Conservation (phyloP, 495 filamentous ascomycete species). For the Tuber melanosporum region DNA sequence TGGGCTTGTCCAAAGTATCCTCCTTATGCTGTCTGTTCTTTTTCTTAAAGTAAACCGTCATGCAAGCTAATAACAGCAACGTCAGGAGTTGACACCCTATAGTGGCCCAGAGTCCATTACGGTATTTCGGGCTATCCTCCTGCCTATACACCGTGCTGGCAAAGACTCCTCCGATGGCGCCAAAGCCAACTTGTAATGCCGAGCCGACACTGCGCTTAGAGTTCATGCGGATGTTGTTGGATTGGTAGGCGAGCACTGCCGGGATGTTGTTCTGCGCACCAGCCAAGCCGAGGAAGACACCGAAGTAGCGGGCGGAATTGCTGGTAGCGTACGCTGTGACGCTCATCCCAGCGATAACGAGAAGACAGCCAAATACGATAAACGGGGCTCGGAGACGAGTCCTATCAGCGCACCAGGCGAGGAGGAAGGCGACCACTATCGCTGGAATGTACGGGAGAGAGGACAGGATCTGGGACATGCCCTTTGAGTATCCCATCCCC, state of each 20-base stretch:
- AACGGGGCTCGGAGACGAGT: constrained; percentile 52
- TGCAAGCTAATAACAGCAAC: constrained; percentile 14
- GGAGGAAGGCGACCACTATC: constrained; percentile 42
- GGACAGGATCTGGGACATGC: constrained; percentile 46
- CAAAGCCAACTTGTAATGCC: constrained; percentile 47
- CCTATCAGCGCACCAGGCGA: constrained; percentile 52
- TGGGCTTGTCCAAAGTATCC: constrained; percentile 21
- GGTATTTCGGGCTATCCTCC: constrained; percentile 54
- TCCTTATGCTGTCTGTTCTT: constrained; percentile 38
- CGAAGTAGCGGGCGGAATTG: constrained; percentile 51
- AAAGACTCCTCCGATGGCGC: constrained; percentile 56
- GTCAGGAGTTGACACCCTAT: constrained; percentile 32
- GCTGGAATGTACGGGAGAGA: constrained; percentile 47
- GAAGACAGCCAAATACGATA: constrained; percentile 49
- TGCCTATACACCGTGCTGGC: constrained; percentile 53
- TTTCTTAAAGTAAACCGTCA: constrained; percentile 29
- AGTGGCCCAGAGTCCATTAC: constrained; percentile 51
- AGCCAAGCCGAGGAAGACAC: constrained; percentile 54
- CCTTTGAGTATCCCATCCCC: constrained; percentile 48
- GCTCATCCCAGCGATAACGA: constrained; percentile 50
- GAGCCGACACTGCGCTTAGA: constrained; percentile 49
- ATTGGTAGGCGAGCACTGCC: constrained; percentile 54
- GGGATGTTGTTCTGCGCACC: constrained; percentile 54
- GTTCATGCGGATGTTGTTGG: constrained; percentile 60
- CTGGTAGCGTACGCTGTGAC: constrained; percentile 51